Base-by-base conservation (phyloP, 495 filamentous ascomycete species). In the Penicillium goetzii region DNA sequence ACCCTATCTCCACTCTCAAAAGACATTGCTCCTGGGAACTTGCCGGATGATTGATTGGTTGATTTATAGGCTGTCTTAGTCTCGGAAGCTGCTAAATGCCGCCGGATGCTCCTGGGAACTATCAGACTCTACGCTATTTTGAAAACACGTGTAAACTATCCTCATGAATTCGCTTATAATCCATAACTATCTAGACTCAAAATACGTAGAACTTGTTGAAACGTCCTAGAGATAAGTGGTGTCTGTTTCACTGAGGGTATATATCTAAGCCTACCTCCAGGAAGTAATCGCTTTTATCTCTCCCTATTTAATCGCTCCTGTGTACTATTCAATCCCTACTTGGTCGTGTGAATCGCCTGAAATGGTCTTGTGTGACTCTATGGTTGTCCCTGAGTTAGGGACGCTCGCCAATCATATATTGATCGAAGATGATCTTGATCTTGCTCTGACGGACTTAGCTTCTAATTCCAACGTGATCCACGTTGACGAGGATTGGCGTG, bases 301-400 rank as follows among this genome's bases (percentile, higher is more conserved):
- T 17, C 8, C 14, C 14, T 5, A 11, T 45, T 45, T 17, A 45
- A 21, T 17, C 40, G 40, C 40, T 21, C 40, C 14, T 45, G 40
- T 10, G 40, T 45, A 45, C 40, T 45, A 45, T 49, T 14, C 45
- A 49, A 49, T 49, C 0, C 19, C 45, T 1, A 25, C 45, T 49
- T 25, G 45, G 45, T 25, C 19, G 45, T 49, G n/a, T 59, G 43
- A 59, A 59, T 59, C 28, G 56, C 56, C 17, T 59, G 56, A 59
- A 59, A n/a, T 59, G n/a, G 56, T 49, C 56, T 11, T 47, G 12
- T 21, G 15, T 23, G 38, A 47, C 56, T 49, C 56, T 32, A 59
- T 33, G 21, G 28, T 59, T 59, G 38, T 33, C 56, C 40, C 36
- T 19, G 56, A 59, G 56, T 50, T 49, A 34, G 56, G 56, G 15